Evolutionary conservation across 2,329 filamentous ascomycete species (phyloP).

Genomic region (Cadophora sp.): DNA sequence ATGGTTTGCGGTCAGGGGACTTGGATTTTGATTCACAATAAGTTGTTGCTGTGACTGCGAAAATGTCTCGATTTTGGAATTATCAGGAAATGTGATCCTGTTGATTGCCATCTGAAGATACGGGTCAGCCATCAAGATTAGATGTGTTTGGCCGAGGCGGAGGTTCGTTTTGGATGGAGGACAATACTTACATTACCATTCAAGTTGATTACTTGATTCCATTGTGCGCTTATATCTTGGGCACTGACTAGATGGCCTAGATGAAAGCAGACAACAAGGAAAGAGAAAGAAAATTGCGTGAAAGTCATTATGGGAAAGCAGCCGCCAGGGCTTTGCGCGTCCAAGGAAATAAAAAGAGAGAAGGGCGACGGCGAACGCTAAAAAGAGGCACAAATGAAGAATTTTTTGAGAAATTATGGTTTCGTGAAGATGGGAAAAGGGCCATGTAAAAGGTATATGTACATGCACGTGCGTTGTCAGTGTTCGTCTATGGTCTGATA

Average conservation of each 20-base stretch:
- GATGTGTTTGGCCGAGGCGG: neutral
- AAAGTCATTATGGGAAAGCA: conserved; percentile 28
- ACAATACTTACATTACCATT: conserved; percentile 31
- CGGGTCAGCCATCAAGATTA: conserved; percentile 3
- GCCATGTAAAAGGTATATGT: conserved; percentile 10
- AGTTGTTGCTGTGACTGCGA: conserved; percentile 32
- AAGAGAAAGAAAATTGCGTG: conserved; percentile 21
- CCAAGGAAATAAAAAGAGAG: conserved; percentile 26
- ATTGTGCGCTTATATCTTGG: conserved; percentile 29
- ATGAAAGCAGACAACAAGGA: conserved; percentile 27
- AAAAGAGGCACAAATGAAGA: conserved; percentile 5
- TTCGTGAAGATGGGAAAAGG: neutral
- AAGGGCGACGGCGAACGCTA: conserved; percentile 3
- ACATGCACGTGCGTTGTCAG: conserved; percentile 1
- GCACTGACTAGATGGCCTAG: conserved; percentile 23
- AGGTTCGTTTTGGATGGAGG: neutral
- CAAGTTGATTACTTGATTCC: conserved; percentile 33
- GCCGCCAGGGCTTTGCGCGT: conserved; percentile 32
- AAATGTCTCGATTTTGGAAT: conserved; percentile 31
- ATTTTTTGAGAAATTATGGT: conserved; percentile 1
- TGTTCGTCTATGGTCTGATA: conserved; percentile 1
- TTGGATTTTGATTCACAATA: conserved; percentile 32
- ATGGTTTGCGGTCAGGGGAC: conserved; percentile 28
- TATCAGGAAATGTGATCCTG: conserved; percentile 29
- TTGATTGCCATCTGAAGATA: conserved; percentile 30